These are phyloP conservation scores for Fusarium phyllophilum DNA, from an alignment of 2,329 filamentous ascomycete genomes.

Conservation along the genomic window DNA sequence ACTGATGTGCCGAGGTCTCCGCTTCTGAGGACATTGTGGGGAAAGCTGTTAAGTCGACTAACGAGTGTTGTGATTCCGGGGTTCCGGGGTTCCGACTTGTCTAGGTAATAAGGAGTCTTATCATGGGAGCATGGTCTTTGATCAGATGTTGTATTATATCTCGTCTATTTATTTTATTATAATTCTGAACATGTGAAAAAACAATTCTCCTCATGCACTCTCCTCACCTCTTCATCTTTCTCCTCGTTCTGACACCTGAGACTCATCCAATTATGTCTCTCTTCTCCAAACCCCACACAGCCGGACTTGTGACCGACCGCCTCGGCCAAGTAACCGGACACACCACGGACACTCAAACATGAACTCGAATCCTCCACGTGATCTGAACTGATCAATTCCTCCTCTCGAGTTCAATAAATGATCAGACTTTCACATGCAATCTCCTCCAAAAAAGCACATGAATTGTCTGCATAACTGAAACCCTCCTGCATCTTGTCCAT, in stretches of 20 bases:
- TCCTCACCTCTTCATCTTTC: slow-evolving; percentile 6
- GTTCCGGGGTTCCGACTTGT: slow-evolving; percentile 16
- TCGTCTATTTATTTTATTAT: neutral
- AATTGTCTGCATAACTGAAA: slow-evolving; percentile 22
- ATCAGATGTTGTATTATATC: neutral
- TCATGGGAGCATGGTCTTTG: slow-evolving; percentile 3
- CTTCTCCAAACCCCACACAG: slow-evolving; percentile 32
- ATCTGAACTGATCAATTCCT: neutral
- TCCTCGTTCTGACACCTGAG: neutral
- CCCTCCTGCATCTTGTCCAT: neutral
- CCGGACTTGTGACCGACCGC: slow-evolving; percentile 37
- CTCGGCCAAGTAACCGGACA: slow-evolving; percentile 33
- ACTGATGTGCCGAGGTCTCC: slow-evolving; percentile 44
- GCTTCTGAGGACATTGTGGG: slow-evolving; percentile 34
- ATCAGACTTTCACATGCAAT: slow-evolving; percentile 29
- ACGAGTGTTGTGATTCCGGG: slow-evolving; percentile 8
- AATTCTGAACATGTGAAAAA: slow-evolving; percentile 30
- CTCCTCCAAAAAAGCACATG: slow-evolving; percentile 9
- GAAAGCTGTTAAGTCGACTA: slow-evolving; percentile 8
- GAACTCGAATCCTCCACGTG: slow-evolving; percentile 14
- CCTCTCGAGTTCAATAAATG: neutral
- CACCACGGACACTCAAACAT: neutral
- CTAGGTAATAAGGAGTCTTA: neutral
- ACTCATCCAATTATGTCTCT: slow-evolving; percentile 14
- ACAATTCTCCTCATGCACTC: slow-evolving; percentile 1